Evolutionary conservation across 306 rosid species (phyloP), one percentile per base, ranked within the genome.

Genomic region (Prunus kanzakura): DNA sequence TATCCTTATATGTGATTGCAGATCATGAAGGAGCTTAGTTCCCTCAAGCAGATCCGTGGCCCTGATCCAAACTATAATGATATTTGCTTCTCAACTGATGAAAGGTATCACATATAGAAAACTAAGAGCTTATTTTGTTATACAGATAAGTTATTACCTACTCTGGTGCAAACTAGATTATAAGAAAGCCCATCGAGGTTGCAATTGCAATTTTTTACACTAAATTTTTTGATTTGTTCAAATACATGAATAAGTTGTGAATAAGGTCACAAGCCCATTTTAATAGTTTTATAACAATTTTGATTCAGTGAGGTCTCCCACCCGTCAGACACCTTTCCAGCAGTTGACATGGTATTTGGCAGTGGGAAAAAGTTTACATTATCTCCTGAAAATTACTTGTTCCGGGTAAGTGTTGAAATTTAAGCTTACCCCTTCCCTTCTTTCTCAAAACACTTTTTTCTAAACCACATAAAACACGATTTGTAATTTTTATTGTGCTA

Each of bases 301-400:
- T 76, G 43, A 71, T 83, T 77, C 86, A 96, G 99, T 57, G 84
- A 87, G 86, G 88, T 77, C 82, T 89, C 92, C 50, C 63, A 84
- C 71, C 84, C 88, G 51, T 83, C 93, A 20, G 77, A 85, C 60
- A 84, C 77, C 78, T 96, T 92, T 88, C 99, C 99, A 5, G 81
- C 57, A 50, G 98, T 96, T 86, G 98, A 92, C 79, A 87, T 96
- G 98, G 91, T 92, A 74, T 96, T 96, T 82, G 91, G 76, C 62
- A 88, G 86, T 78, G 97, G 91, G 58, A 84, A 89, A 58, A 92
- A 92, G 84, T 63, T 92, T 19, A 82, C 91, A 51, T 85, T 96
- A 52, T 82, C 99, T 64, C 99, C 99, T 57, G 99, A 96, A 86
- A 96, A 96, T 84, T 92, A 96, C 86, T 82, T 96, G 80, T 96